Evolutionary conservation across 169 alveolate species (phyloP).

Genomic region (Plasmodium gonderi): DNA sequence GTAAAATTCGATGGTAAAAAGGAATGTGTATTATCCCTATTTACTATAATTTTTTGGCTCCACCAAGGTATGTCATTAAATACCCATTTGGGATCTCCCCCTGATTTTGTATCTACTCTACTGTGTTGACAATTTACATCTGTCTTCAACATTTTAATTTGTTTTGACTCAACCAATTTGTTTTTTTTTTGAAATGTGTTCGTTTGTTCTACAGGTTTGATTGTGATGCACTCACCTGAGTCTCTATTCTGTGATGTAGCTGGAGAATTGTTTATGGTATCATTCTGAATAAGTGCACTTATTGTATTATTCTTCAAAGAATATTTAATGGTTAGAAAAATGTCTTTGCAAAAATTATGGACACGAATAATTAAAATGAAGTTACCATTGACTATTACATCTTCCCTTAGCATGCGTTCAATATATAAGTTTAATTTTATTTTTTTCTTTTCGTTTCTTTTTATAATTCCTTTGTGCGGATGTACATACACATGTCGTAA

Average conservation of each 20-base stretch:
- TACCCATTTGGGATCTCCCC: not conserved
- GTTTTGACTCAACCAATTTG: too few relatives aligned
- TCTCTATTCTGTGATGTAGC: too few relatives aligned
- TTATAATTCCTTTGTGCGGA: slow-evolving; percentile 33
- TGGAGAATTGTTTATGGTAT: too few relatives aligned
- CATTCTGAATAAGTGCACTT: not conserved
- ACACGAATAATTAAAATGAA: slow-evolving; percentile 9
- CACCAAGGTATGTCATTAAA: not conserved
- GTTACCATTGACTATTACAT: not conserved
- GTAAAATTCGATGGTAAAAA: not conserved
- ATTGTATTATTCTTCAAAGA: not conserved
- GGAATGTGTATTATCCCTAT: too few relatives aligned
- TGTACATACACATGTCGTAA: slow-evolving; percentile 8
- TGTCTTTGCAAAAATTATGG: slow-evolving; percentile 15
- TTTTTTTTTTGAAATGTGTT: too few relatives aligned
- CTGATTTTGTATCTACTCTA: not conserved
- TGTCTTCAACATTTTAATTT: not conserved
- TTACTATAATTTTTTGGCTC: not conserved
- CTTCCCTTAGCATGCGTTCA: slow-evolving; percentile 13
- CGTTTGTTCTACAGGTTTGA: too few relatives aligned
- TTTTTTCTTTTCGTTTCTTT: slow-evolving; percentile 1
- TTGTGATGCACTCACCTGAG: too few relatives aligned
- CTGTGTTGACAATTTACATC: not conserved
- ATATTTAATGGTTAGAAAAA: slow-evolving; percentile 1
- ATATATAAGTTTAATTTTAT: slow-evolving; percentile 6